Evolutionary conservation across 2,329 filamentous ascomycete species (phyloP), one percentile per base, ranked within the genome.

Genomic region (Diaporthe vaccinii): DNA sequence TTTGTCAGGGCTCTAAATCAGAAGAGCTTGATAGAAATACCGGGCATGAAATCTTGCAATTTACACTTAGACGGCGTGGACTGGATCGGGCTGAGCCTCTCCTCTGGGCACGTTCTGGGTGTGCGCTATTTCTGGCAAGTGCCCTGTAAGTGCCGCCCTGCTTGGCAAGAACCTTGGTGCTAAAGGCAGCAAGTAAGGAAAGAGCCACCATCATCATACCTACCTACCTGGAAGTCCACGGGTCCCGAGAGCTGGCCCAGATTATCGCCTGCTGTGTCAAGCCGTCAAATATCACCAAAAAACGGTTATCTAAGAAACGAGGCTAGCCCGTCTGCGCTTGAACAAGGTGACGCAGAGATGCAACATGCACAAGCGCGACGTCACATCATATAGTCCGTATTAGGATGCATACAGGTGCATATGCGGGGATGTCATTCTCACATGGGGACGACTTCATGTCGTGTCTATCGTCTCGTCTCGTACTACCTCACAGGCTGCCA

Each of bases 131-230:
- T n/a, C 31, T 74, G 57, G 55, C 44, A 53, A 61, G 41, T 31
- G 41, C 65, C 65, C 65, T 71, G 73, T 70, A 57, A 71, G 9
- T 44, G 8, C 20, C 17, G 20, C 22, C 25, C 44, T 62, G 12
- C 9, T 51, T 17, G 44, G 62, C 28, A 68, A 25, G 31, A 51
- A 68, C 9, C 22, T 51, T 36, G 59, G n/a, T 46, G 53, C 28
- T 46, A n/a, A 22, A 46, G 61, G 31, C n/a, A 67, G 25, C 36
- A 25, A 12, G 7, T 15, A 9, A 36, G 36, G 20, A 55, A 49
- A 69, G 20, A 46, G 62, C n/a, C 31, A 53, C 46, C 22, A 25
- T 25, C 36, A 28, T 61, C 12, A 22, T 61, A 6, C 36, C 36
- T 61, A 6, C 36, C 36, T 22, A 8, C 10, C 34, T 55, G 34